A percentile compares a stretch with the other conserved stretches of the same genome.
These are phyloP conservation scores for Alternaria viburni DNA, from an alignment of 2,329 filamentous ascomycete genomes.

Conservation along the genomic window DNA sequence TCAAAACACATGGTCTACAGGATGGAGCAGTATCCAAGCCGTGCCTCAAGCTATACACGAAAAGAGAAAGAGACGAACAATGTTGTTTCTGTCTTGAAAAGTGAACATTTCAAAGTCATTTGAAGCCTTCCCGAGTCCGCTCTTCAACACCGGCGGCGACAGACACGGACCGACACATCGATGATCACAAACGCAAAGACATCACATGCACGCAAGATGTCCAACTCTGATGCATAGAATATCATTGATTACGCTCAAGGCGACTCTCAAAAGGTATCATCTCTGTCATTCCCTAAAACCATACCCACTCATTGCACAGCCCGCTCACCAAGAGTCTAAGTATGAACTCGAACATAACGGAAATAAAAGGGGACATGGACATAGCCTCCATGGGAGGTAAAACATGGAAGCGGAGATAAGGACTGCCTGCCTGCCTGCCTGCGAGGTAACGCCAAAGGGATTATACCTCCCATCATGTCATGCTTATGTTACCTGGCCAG, in stretches of 20 bases:
- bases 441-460: neutral
- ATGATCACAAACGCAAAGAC: no score
- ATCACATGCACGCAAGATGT: no score
- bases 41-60: no score
- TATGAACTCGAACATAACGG: neutral
- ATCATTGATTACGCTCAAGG: neutral
- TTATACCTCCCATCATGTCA: slow-evolving; percentile 1
- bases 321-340: neutral
- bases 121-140: no score
- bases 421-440: neutral
- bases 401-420: slow-evolving; percentile 1
- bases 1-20: no score
- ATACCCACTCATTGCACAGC: neutral
- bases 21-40: no score
- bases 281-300: neutral
- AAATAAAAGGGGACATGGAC: neutral
- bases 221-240: neutral
- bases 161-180: no score
- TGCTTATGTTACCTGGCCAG: neutral
- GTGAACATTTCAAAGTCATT: no score
- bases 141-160: no score
- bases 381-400: neutral
- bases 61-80: no score
- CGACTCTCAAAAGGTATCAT: neutral
- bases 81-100: no score